Base-by-base conservation (phyloP, 2,329 filamentous ascomycete genomes). In the Neofusicoccum umdonicola region DNA sequence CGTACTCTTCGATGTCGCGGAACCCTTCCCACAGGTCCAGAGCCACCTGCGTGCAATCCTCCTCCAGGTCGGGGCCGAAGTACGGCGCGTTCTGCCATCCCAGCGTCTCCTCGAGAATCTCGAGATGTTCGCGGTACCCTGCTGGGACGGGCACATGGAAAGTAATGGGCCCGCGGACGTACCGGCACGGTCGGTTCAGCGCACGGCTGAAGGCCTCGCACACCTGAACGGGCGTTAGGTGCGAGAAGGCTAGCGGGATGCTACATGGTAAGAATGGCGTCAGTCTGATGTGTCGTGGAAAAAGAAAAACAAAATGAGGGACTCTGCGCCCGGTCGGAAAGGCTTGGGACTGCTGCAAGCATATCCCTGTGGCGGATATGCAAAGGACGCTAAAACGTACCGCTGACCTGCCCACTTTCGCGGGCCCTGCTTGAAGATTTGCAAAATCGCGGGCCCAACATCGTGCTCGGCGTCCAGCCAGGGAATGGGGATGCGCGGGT, bases 381-480 rank as follows among this genome's bases (percentile, higher is more conserved):
- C 60, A 35, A 17, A 54, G 15, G 35, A 56, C 12, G 27, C 56
- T 45, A 11, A 37, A 31, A 63, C 63, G 77, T 80, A 89, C 87
- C 87, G 83, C 74, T 88, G 86, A 52, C 87, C 87, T 71, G 89
- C 88, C 93, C 94, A 98, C 77, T 92, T 93, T 68, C 85, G 83
- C 4, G 91, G 85, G 1, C 94, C 94, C 75, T 98, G 93, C 78
- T 97, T 98, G 84, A 98, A 94, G 64, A 98, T 89, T 75, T 98
- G 94, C 64, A 97, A 82, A 52, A 98, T 87, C 2, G 94, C 92
- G 1, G 95, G 93, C 3, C 95, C 95, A 48, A 97, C 90, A 71
- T 99, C 95, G 73, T 98, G 94, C 78, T 98, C 95, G 4, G 93
- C 93, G 73, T 99, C 95, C 44, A 99, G 82, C 93, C 94, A 99